Percentiles rank a stretch among this genome's conserved stretches.
These are phyloP conservation scores for Metarhizium brunneum DNA, from an alignment of 2,329 filamentous ascomycete genomes.

Conservation along the genomic window DNA sequence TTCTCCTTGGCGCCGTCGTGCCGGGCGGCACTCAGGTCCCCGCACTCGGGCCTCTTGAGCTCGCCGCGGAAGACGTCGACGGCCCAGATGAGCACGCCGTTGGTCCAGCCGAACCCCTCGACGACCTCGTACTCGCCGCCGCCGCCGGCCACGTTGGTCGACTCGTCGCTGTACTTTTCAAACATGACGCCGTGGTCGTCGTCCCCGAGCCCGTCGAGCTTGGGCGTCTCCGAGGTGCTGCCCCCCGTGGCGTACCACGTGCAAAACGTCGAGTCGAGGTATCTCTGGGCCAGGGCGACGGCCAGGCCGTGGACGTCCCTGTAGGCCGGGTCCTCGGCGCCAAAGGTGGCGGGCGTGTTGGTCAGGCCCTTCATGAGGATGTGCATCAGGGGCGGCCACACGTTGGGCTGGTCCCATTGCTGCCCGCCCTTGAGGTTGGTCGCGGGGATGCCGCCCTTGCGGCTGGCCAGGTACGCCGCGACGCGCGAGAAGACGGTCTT, in stretches of 20 bases:
- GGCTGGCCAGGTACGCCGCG: constrained; percentile 38
- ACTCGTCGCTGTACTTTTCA: constrained; percentile 57
- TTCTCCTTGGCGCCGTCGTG: constrained; percentile 13
- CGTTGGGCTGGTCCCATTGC: constrained; percentile 64
- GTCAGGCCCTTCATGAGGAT: constrained; percentile 53
- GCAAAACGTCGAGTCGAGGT: constrained; percentile 59
- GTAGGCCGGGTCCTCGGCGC: constrained; percentile 43
- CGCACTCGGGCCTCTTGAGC: constrained; percentile 46
- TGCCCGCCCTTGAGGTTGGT: constrained; percentile 52
- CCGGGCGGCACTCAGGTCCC: constrained; percentile 35
- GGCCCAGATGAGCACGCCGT: constrained; percentile 58
- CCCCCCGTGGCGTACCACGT: constrained; percentile 62
- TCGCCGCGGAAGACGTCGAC: constrained; percentile 51
- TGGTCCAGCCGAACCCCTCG: constrained; percentile 63
- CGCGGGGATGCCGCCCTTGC: constrained; percentile 49
- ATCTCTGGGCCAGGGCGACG: constrained; percentile 51
- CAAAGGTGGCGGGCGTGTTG: constrained; percentile 48
- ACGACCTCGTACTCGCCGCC: constrained; percentile 63
- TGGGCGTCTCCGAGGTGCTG: constrained; percentile 41
- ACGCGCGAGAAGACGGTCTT: constrained; percentile 45
- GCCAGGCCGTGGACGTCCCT: constrained; percentile 44
- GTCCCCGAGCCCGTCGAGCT: constrained; percentile 34
- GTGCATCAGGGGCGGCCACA: constrained; percentile 61
- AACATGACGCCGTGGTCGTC: constrained; percentile 52
- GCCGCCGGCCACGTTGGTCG: constrained; percentile 50